Evolutionary conservation across 345 rosid species (phyloP).

Genomic region (Citrus hindsii): DNA sequence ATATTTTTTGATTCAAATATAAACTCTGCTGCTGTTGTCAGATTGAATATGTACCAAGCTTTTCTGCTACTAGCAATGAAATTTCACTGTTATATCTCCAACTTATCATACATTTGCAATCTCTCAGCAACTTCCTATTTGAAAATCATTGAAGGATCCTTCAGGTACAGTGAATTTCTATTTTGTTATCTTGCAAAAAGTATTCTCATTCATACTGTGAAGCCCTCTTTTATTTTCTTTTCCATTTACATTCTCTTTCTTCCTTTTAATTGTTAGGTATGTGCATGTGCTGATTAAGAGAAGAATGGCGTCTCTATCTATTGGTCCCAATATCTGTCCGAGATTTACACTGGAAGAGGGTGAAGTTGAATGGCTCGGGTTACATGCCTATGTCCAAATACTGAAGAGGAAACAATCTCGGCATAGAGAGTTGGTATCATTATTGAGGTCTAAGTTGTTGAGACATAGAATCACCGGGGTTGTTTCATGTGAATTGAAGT

Average conservation of each 20-base stretch:
- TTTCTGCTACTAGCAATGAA: conserved; percentile 84
- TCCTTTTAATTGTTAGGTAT: conserved; percentile 37
- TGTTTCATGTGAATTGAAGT: conserved; percentile 35
- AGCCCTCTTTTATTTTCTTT: background rate
- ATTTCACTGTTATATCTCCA: conserved; percentile 60
- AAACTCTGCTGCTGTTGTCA: conserved; percentile 58
- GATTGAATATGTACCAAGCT: conserved; percentile 78
- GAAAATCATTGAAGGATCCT: conserved; percentile 43
- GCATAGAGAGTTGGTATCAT: conserved; percentile 39
- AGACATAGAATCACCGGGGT: conserved; percentile 27
- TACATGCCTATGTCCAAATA: conserved; percentile 56
- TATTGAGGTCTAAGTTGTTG: conserved; percentile 36
- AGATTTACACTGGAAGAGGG: conserved; percentile 36
- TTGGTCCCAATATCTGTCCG: conserved; percentile 28
- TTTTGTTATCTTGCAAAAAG: background rate
- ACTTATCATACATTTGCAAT: conserved; percentile 51
- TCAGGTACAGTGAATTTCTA: conserved; percentile 39
- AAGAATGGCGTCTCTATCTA: conserved; percentile 37
- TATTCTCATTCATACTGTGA: background rate
- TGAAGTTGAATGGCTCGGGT: conserved; percentile 84
- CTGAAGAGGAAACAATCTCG: conserved; percentile 61
- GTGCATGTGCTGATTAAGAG: conserved; percentile 46
- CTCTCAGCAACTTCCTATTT: conserved; percentile 28
- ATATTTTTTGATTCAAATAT: conserved; percentile 74
- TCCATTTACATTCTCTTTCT: background rate